These are phyloP conservation scores for Aspergillus saccharolyticus DNA, from an alignment of 495 filamentous ascomycete species.

Conservation along the genomic window DNA sequence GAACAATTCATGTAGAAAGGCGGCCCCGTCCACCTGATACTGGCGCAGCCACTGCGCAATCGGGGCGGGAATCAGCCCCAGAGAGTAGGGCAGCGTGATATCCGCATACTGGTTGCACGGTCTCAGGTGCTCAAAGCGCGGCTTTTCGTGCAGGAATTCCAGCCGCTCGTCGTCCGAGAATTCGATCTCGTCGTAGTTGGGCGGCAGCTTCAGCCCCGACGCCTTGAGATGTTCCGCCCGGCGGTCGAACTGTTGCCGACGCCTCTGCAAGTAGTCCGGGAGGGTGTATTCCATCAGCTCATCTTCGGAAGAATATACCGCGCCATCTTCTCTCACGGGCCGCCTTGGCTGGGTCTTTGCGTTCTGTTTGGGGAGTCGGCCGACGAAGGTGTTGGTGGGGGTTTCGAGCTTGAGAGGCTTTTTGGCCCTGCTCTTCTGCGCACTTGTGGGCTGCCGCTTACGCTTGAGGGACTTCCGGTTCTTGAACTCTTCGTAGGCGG, in stretches of 20 bases:
- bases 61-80: conserved; percentile 80
- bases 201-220: conserved; percentile 70
- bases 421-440: conserved; percentile 27
- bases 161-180: conserved; percentile 82
- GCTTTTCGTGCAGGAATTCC: conserved; percentile 58
- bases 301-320: conserved; percentile 45
- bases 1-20: conserved; percentile 84
- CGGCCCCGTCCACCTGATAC: conserved; percentile 84
- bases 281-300: conserved; percentile 55
- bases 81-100: conserved; percentile 66
- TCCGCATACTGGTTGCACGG: conserved; percentile 68
- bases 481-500: conserved; percentile 55
- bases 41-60: conserved; percentile 90
- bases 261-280: conserved; percentile 53
- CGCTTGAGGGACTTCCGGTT: conserved; percentile 52
- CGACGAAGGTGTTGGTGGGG: conserved; percentile 23
- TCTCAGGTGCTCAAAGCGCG: conserved; percentile 58
- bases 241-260: conserved; percentile 48
- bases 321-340: conserved; percentile 33
- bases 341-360: conserved; percentile 16
- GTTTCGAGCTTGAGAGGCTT: conserved; percentile 32
- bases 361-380: conserved; percentile 23
- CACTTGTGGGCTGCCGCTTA: conserved; percentile 46
- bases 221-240: conserved; percentile 54
- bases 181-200: conserved; percentile 71